Evolutionary conservation across 2,329 filamentous ascomycete genomes (phyloP).

Genomic region (Thelonectria discophora): DNA sequence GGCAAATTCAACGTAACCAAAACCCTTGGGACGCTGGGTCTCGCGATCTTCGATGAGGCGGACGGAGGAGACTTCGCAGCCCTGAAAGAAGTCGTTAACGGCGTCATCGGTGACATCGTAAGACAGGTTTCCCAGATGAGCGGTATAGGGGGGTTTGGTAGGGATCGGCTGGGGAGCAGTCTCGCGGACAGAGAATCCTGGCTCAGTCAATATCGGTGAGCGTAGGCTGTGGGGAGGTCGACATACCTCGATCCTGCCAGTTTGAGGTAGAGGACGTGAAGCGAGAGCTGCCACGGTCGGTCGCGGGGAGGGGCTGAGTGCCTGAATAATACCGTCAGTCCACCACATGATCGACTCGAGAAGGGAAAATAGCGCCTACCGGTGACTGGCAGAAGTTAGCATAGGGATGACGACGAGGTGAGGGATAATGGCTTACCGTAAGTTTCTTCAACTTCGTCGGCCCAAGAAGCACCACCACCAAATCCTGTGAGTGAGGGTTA

Average conservation of each 20-base stretch:
- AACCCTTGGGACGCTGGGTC: conserved; percentile 93
- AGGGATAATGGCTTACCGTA: conserved; percentile 66
- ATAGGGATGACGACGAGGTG: conserved; percentile 17
- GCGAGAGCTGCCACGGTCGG: conserved; percentile 55
- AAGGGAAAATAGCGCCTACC: conserved; percentile 45
- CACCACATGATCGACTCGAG: conserved; percentile 27
- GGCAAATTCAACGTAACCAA: conserved; percentile 95
- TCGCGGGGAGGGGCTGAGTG: conserved; percentile 64
- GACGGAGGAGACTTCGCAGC: conserved; percentile 87
- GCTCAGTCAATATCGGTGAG: conserved; percentile 33
- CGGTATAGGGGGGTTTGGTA: conserved; percentile 92
- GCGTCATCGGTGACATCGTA: conserved; percentile 90
- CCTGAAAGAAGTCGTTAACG: conserved; percentile 85
- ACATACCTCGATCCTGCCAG: conserved; percentile 57
- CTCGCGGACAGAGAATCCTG: conserved; percentile 73
- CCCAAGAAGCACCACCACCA: conserved; percentile 81
- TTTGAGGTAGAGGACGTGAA: conserved; percentile 46
- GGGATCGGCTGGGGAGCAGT: conserved; percentile 78
- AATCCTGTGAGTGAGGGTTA: conserved; percentile 51
- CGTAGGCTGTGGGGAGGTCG: neutral
- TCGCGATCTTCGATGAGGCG: conserved; percentile 97
- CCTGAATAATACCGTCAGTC: conserved; percentile 50
- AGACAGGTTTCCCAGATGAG: conserved; percentile 94
- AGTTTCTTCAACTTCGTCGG: conserved; percentile 96
- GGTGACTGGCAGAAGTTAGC: conserved; percentile 47